A percentile compares a stretch with the other conserved stretches of the same genome.
Conservation (phyloP, 306 rosid species). For the Vigna trinervia region DNA sequence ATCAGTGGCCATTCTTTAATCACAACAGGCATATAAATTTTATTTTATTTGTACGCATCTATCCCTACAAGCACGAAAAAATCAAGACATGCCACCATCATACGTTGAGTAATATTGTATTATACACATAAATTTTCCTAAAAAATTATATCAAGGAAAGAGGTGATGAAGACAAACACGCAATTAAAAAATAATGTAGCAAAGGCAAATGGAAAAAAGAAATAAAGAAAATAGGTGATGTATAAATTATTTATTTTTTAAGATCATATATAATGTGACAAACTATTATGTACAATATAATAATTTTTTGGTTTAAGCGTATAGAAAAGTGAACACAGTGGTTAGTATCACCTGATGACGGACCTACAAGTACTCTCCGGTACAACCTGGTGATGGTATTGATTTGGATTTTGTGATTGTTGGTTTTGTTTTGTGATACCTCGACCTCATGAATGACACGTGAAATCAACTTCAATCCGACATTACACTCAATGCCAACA, state of each 20-base stretch:
- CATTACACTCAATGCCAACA: slow-evolving; percentile 39
- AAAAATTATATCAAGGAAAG: background rate
- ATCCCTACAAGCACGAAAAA: background rate
- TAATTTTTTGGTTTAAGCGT: no score
- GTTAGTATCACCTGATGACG: slow-evolving; percentile 42
- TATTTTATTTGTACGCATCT: background rate
- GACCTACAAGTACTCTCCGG: slow-evolving; percentile 63
- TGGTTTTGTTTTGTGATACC: slow-evolving; percentile 59
- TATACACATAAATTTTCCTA: background rate
- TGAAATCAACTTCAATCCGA: slow-evolving; percentile 32
- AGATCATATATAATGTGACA: no score
- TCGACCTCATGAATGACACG: slow-evolving; percentile 42
- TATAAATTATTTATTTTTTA: no score
- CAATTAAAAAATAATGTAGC: background rate
- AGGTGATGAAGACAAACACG: background rate
- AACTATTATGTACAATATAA: no score
- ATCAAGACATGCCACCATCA: background rate
- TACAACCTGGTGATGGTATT: slow-evolving; percentile 55
- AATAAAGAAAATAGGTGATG: no score
- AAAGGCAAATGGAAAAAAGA: background rate
- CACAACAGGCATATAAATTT: background rate
- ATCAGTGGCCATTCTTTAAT: background rate
- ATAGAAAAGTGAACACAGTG: no score
- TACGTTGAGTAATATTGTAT: background rate
- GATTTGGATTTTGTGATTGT: slow-evolving; percentile 59